Evolutionary conservation across 257 asterid genomes (phyloP), one percentile per base, ranked within the genome.

Genomic region (Ophiorrhiza pumila): DNA sequence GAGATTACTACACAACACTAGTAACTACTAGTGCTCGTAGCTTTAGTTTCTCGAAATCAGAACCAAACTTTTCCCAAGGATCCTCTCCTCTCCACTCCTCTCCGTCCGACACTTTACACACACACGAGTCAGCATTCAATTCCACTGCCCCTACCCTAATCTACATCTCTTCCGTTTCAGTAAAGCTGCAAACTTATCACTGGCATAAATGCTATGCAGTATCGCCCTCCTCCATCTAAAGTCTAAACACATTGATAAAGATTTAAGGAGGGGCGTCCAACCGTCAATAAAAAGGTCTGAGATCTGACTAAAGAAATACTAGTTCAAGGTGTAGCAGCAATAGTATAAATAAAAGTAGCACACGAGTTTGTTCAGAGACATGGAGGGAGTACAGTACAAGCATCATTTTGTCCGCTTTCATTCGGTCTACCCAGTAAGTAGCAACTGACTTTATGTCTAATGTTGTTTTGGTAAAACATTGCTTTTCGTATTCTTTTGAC

Each of bases 361-460:
- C 68, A 63, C 31, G 83, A 85, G 80, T 47, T 57, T 53, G 78
- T 61, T 47, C 46, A 63, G 57, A 47, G 53, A 37, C n/a, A 29
- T 56, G 27, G 64, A 70, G 53, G 45, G 73, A 65, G 70, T 43
- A n/a, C n/a, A n/a, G 42, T 7, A 34, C 37, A 27, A 34, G 25
- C 82, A 80, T 75, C 76, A 78, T 68, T 77, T 75, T 82, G 83
- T 78, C 77, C 39, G 35, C 74, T 4, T n/a, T 60, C 39, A 10
- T 23, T 35, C 67, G 0, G 18, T 7, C 56, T 63, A 25, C 49
- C 3, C 22, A 12, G 4, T 18, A 1, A 17, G 27, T 31, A 70
- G 41, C 68, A 43, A 13, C 74, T 60, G 39, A 11, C 52, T 11
- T 7, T 10, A 56, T 17, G 20, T 59, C 37, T 15, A 29, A 3